Evolutionary conservation across 495 filamentous ascomycete genomes (phyloP), one percentile per base, ranked within the genome.

Genomic region (Neurospora tetraspora): DNA sequence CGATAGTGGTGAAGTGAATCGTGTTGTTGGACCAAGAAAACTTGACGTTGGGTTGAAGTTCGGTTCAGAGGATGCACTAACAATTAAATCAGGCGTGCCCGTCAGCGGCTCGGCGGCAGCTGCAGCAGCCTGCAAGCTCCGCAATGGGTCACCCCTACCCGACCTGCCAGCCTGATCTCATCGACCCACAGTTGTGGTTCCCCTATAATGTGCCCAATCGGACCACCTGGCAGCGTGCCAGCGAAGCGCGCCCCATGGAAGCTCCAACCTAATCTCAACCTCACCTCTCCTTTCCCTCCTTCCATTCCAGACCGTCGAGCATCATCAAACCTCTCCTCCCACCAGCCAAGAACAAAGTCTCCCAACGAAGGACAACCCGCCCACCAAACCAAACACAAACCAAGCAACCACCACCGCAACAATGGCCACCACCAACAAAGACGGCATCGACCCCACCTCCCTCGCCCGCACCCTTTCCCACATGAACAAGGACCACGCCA

Each of bases 401-500:
- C 18, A 43, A 59, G 20, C 39, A 70, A 34, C 2, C 69, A 23
- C 68, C 40, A 47, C 4, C 10, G 27, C 14, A 65, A 70, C 43
- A 68, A 70, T 71, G 39, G n/a, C 61, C 36, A 39, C 27, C 40
- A 47, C 68, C 40, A 69, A 9, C 47, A 72, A 39, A 18, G 34
- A 68, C n/a, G 8, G 38, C 18, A 76, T 78, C 69, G 74, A 73
- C 39, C 69, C 53, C 5, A 82, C 86, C 27, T 80, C 82, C 73
- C 91, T 89, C 73, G 72, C 84, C 45, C 89, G 90, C 78, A 91
- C 93, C 77, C 86, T 91, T 77, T 83, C 85, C 38, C 93, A 96
- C 84, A 94, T 96, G 92, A 94, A 94, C 83, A 83, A 82, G 45
- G 90, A 93, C 84, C 93, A 94, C 81, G 79, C 81, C 74, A 84